Evolutionary conservation across 805 yeast genomes (phyloP), one percentile per base, ranked within the genome.

Genomic region (Isabelozyma rhagii): DNA sequence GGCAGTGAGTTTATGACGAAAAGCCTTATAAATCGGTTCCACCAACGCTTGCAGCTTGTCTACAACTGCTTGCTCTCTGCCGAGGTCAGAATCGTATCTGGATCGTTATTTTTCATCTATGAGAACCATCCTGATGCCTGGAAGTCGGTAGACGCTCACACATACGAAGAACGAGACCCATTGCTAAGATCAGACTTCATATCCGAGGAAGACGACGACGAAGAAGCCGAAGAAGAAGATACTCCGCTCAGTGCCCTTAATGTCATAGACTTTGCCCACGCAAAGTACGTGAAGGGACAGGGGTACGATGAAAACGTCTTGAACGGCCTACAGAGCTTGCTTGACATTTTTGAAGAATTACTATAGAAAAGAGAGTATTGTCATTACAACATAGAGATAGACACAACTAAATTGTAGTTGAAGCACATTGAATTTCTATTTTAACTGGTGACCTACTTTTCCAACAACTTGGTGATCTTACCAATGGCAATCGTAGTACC

Each of bases 401-500:
- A 21, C 6, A 21, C 25, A 21, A 3, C 25, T 21, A 21, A 21
- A 21, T 6, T 21, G 4, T 21, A 21, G 25, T 21, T 21, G 25
- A 21, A 21, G 25, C 25, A 21, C 25, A 21, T 21, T 21, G 25
- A 21, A 21, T 21, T 15, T 15, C 17, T 15, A 15, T 15, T 15
- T 15, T 15, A 21, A 5, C 6, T 5, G 25, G 25, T 80, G 85
- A 21, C 6, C 25, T 21, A 21, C 25, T 21, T 21, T 21, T 21
- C 3, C 69, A 91, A 76, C 56, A 94, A 76, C 76, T 93, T 93
- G 52, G 96, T 89, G 63, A 94, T 90, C 74, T 93, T 92, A 74
- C 99, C 99, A 71, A 94, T 94, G 57, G 99, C 99, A 73, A 94
- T 92, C 47, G 99, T 94, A 55, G 84, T 84, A 67, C 98, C 99